A percentile compares a stretch with the other conserved stretches of the same genome.
Evolutionary conservation across 495 filamentous ascomycete species (phyloP).

Genomic region (Sordaria brevicollis): DNA sequence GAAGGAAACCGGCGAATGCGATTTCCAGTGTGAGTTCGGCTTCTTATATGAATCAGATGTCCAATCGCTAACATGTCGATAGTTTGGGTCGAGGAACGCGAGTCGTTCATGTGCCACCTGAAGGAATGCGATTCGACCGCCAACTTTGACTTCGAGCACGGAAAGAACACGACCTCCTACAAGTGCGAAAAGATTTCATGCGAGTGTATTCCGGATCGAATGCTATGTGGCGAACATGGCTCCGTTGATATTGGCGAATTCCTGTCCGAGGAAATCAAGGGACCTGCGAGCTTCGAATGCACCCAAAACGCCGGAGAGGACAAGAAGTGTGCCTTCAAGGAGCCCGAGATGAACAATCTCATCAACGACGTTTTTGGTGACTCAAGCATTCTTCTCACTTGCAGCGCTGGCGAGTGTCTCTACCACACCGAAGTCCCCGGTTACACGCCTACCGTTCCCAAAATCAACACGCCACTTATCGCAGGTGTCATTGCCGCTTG

Average conservation of each 20-base stretch:
- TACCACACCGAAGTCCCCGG: constrained; percentile 87
- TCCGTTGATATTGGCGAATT: constrained; percentile 91
- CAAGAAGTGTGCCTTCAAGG: constrained; percentile 68
- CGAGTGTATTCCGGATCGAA: constrained; percentile 78
- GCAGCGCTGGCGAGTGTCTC: constrained; percentile 82
- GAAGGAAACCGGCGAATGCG: constrained; percentile 60
- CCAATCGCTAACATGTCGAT: constrained; percentile 26
- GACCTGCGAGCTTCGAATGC: constrained; percentile 75
- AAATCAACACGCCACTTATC: constrained; percentile 95
- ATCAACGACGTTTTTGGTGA: constrained; percentile 87
- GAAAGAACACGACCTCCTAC: constrained; percentile 71
- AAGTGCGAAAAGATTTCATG: constrained; percentile 75
- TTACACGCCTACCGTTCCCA: constrained; percentile 77
- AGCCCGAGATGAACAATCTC: constrained; percentile 81
- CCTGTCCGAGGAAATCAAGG: constrained; percentile 64
- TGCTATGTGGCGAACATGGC: constrained; percentile 84
- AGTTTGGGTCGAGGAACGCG: constrained; percentile 89
- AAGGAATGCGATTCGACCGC: constrained; percentile 66
- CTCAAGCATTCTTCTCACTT: constrained; percentile 71
- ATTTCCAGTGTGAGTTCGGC: constrained; percentile 71
- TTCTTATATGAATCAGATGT: background rate
- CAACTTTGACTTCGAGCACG: constrained; percentile 47
- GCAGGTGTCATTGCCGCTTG: constrained; percentile 85
- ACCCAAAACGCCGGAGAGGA: constrained; percentile 48
- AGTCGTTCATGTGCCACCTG: constrained; percentile 93